Base-by-base conservation (phyloP, 2,329 filamentous ascomycete species). In the Mollisiaceae sp. region DNA sequence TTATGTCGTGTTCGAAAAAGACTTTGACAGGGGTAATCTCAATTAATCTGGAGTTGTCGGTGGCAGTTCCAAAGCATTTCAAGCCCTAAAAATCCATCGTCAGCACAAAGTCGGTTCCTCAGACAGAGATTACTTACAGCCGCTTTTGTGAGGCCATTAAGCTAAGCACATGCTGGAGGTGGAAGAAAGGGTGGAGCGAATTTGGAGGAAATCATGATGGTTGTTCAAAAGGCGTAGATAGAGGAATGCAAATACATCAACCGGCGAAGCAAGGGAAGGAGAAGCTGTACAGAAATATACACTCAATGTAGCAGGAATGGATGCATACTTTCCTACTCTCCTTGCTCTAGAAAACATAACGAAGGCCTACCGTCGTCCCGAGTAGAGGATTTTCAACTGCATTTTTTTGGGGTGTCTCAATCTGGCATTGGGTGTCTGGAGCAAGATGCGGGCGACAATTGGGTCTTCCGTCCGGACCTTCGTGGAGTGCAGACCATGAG, bases 41-140 rank as follows among this genome's bases (percentile, higher is more conserved):
- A 0, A 57, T 59, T 12, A 70, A 39, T 63, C 67, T 65, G 20
- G n/a, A 5, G 32, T 69, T 69, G 45, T 68, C 67, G 4, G 64
- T 69, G 0, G 67, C 67, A 8, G 64, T 64, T 24, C 65, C 69
- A 43, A 70, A 67, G 41, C 69, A 69, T 63, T 65, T 67, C 59
- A 70, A 63, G 15, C 65, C 67, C 67, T 70, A 41, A 2, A 20
- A 39, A 32, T 32, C 27, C 6, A 35, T 24, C 9, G 20, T 47
- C 6, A 39, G 27, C 22, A 1, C 18, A 36, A 14, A 4, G 4
- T n/a, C 24, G 14, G 14, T 39, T 2, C 12, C 32, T n/a, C n/a
- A n/a, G n/a, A 24, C 5, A 22, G n/a, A 24, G 32, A 20, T n/a
- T 8, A 64, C 67, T 60, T 64, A 70, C 67, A 61, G 67, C 60